Base-by-base conservation (phyloP, 805 yeast genomes). In the Wickerhamiella nectarea region DNA sequence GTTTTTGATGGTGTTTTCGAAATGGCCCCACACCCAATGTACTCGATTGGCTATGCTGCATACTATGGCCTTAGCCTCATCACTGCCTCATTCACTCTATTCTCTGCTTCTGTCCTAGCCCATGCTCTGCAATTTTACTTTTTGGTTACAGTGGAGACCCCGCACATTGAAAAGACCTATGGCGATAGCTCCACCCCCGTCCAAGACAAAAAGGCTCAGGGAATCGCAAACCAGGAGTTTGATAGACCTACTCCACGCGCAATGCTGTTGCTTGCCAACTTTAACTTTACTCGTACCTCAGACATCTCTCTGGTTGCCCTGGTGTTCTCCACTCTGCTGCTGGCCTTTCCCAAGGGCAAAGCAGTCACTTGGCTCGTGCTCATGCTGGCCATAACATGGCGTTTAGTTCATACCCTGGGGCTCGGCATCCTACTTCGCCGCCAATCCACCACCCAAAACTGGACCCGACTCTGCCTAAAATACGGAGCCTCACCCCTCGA, bases 21-120 rank as follows among this genome's bases (percentile, higher is more conserved):
- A 60, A 71, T 83, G 70, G 83, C 86, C 12, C 94, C 94, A 15
- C 94, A 83, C 57, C 94, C 94, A 43, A 83, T 83, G 94, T 83
- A 83, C 59, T 80, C 93, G 0, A 79, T 84, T 45, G 94, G 94
- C 6, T 83, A 83, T 56, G 74, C 83, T 44, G 94, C 94, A 1
- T 83, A 80, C 62, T 83, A 83, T 56, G 94, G 94, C 0, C 73
- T 81, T 55, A 85, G 89, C 1, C 65, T 83, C 50, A 77, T 83
- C 52, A 69, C 87, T 4, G 78, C 81, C 50, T 77, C 84, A 19
- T 80, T 81, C 54, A 70, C 78, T 7, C 77, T 83, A 5, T 67
- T 83, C 49, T 61, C 72, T 12, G 78, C 80, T 24, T 81, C 93
- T 1, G 63, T 82, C 12, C 60, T 75, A 46, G 94, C 91, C 9